Base-by-base conservation (phyloP, 192 early-diverging fungal species). In the Backusella tuberculispora region DNA sequence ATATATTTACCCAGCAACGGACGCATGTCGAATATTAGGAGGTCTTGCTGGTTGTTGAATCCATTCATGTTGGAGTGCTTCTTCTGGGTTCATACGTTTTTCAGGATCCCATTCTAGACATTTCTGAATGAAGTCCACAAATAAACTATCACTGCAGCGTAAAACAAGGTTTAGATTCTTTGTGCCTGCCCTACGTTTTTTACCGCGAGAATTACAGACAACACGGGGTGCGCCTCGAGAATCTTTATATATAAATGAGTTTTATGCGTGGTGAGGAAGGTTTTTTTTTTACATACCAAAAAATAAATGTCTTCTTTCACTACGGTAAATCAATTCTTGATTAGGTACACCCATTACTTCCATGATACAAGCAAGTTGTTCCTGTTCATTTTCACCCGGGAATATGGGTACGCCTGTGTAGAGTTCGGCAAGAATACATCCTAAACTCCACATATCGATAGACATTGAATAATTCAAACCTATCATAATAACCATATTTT, bases 401-500 rank as follows among this genome's bases (percentile, higher is more conserved):
- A 99, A 99, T 40, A 99, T 80, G 37, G 97, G 97, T 73, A 96
- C 43, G 10, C 91, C 93, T 1, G 92, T 93, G 75, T 88, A 89
- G 29, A 99, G 84, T 76, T 99, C 97, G 14, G 92, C 96, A 9
- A 97, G 86, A 66, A 99, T 97, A 79, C 96, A 98, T 14, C 97
- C 97, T 50, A 99, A 83, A 71, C 91, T 93, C 97, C 97, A 99
- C 90, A 99, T 94, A 82, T 99, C 97, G 74, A 99, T 99, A 3
- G 94, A 90, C 72, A 91, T 94, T 69, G 87, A 94, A 76, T 99
- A 99, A 19, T 86, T 87, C 77, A 89, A 64, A 6, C 79, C 79
- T 74, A 71, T 19, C 6, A 37, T 15, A 44, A 64, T 14, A 26
- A 5, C 26, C 7, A 13, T 12, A 46, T 29, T 26, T 44, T 26